Evolutionary conservation across 768 basidiomycete species (phyloP), one percentile per base, ranked within the genome.

Genomic region (Russula brevipes): DNA sequence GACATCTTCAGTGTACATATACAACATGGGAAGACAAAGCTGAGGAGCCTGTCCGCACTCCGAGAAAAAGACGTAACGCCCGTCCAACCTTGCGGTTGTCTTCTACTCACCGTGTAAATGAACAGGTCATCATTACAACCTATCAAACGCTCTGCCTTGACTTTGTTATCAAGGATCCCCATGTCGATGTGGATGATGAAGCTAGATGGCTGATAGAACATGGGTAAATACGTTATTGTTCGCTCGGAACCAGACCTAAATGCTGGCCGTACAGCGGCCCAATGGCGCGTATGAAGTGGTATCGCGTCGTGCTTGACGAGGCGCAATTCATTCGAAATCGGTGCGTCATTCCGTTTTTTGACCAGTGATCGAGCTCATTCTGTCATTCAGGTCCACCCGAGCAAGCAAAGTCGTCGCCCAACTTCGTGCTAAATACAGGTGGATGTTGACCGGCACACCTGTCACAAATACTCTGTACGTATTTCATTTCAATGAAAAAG

Each of bases 371-470:
- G 12, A 46, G 24, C 51, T 49, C 36, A 42, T 31, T 9, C 24
- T 46, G 47, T 36, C 33, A 8, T 16, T 36, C 45, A 85, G 84
- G 41, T 72, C 74, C 11, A 87, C 87, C 3, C 80, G 81, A 5
- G 77, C 82, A 10, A 88, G 85, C 67, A 75, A 81, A 35, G 81
- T 80, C 42, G 76, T 86, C 19, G 83, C 85, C 1, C 79, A 81
- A 68, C 76, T 94, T 35, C 78, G 82, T 47, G 74, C 85, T 0
- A 84, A 80, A 63, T 86, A 87, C 68, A 77, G 89, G 24, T 94
- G 91, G 91, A 84, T 85, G 77, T 76, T 92, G 31, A 91, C 88
- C 0, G 87, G 88, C 41, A 89, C 88, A 0, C 87, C 88, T 1
- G 82, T 89, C 10, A 88, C 87, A 0, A 88, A 89, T 60, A 83